Evolutionary conservation across 306 rosid species (phyloP).

Genomic region (Astragalus glycyphyllos): DNA sequence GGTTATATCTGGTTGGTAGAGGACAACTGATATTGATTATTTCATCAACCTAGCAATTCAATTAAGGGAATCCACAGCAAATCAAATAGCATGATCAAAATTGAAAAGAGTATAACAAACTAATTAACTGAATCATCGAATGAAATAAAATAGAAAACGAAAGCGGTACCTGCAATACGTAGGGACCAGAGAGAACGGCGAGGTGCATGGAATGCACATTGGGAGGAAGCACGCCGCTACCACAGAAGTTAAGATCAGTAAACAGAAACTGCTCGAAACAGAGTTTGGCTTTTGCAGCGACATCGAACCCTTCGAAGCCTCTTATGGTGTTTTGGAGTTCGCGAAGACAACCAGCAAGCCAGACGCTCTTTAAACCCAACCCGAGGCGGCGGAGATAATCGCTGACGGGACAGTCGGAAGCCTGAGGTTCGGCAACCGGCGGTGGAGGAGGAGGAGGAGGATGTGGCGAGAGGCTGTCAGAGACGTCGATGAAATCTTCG

Average conservation of each 20-base stretch:
- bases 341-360: slow-evolving; percentile 60
- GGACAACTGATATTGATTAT: slow-evolving; percentile 71
- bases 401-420: slow-evolving; percentile 55
- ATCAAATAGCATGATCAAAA: neutral
- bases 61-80: neutral
- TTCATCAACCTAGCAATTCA: slow-evolving; percentile 79
- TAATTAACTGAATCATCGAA: neutral
- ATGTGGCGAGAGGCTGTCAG: slow-evolving; percentile 61
- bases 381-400: slow-evolving; percentile 67
- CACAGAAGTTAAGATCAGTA: slow-evolving; percentile 72
- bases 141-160: neutral
- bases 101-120: neutral
- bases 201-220: slow-evolving; percentile 76
- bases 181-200: slow-evolving; percentile 77
- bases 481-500: slow-evolving; percentile 62
- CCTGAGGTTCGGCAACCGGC: slow-evolving; percentile 1
- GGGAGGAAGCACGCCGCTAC: slow-evolving; percentile 72
- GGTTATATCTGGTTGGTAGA: slow-evolving; percentile 69
- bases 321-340: slow-evolving; percentile 53
- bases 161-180: slow-evolving; percentile 70
- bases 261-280: slow-evolving; percentile 77
- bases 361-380: slow-evolving; percentile 60
- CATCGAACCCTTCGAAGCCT: slow-evolving; percentile 57
- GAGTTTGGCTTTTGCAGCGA: slow-evolving; percentile 60
- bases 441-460: slow-evolving; percentile 49